Conservation (phyloP, 31 red algal genomes). For the Asparagopsis taxiformis region DNA sequence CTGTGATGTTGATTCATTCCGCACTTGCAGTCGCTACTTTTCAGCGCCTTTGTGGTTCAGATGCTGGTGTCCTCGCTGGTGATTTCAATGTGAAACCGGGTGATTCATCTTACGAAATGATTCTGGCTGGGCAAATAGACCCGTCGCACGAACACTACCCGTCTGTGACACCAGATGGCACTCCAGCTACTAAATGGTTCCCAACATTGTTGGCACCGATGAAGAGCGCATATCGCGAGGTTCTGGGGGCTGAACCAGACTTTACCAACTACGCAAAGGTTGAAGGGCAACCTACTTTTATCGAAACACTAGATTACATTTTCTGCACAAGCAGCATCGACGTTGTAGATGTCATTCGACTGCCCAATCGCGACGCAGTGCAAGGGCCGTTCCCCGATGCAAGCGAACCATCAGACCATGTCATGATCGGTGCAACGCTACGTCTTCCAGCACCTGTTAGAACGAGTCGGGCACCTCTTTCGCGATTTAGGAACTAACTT, state of each 20-base stretch:
- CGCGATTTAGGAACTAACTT: neutral
- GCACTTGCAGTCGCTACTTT: constrained; percentile 57
- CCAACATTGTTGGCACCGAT: constrained; percentile 58
- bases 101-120: constrained; percentile 73
- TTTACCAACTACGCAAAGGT: constrained; percentile 87
- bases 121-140: constrained; percentile 59
- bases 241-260: constrained; percentile 77
- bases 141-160: constrained; percentile 54
- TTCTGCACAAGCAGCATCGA: constrained; percentile 71
- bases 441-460: constrained; percentile 51
- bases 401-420: constrained; percentile 77
- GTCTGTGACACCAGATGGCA: constrained; percentile 48
- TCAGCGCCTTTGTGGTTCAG: constrained; percentile 63
- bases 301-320: constrained; percentile 87
- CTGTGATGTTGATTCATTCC: constrained; percentile 77
- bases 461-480: neutral
- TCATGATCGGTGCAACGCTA: constrained; percentile 76
- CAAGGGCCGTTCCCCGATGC: constrained; percentile 61
- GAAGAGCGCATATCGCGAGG: constrained; percentile 74
- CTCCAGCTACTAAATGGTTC: constrained; percentile 48
- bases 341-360: constrained; percentile 64
- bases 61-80: constrained; percentile 66
- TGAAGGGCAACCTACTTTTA: constrained; percentile 51
- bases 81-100: constrained; percentile 89
- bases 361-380: constrained; percentile 61